Evolutionary conservation across 2,329 filamentous ascomycete species (phyloP).

Genomic region (Orbilia javanica): DNA sequence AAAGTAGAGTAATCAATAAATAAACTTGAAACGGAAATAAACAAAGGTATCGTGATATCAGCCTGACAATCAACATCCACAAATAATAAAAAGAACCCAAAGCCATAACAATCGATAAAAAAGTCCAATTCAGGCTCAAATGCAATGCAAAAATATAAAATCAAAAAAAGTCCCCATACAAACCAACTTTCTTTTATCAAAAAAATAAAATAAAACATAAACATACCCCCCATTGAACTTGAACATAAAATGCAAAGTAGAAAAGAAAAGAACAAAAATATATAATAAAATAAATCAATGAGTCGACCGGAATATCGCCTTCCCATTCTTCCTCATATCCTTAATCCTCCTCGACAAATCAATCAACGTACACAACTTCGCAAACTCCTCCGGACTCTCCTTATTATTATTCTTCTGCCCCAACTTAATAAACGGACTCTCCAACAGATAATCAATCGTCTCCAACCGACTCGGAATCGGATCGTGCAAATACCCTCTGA

Average conservation of each 20-base stretch:
- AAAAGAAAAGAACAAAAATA: not conserved
- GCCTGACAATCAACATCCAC: slow-evolving; percentile 4
- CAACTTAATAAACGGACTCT: slow-evolving; percentile 57
- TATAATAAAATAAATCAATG: slow-evolving; percentile 5
- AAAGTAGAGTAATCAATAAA: not conserved
- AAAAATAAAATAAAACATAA: no score
- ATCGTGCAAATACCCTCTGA: slow-evolving; percentile 53
- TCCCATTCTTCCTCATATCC: slow-evolving; percentile 58
- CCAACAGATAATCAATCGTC: slow-evolving; percentile 54
- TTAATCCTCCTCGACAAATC: slow-evolving; percentile 53
- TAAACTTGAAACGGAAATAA: not conserved
- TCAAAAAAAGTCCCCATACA: not conserved
- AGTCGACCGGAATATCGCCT: slow-evolving; percentile 51
- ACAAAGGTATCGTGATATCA: slow-evolving; percentile 32
- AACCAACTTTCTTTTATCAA: not conserved
- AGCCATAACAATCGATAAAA: not conserved
- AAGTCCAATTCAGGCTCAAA: not conserved
- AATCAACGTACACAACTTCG: slow-evolving; percentile 52
- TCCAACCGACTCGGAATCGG: slow-evolving; percentile 53
- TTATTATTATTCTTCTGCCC: slow-evolving; percentile 57
- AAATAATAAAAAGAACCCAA: not conserved
- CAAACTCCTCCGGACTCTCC: slow-evolving; percentile 54
- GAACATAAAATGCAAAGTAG: not conserved
- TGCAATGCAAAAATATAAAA: no score
- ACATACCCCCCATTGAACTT: not conserved